Evolutionary conservation across 192 early-diverging fungal genomes (phyloP).

Genomic region (Funneliformis geosporum): DNA sequence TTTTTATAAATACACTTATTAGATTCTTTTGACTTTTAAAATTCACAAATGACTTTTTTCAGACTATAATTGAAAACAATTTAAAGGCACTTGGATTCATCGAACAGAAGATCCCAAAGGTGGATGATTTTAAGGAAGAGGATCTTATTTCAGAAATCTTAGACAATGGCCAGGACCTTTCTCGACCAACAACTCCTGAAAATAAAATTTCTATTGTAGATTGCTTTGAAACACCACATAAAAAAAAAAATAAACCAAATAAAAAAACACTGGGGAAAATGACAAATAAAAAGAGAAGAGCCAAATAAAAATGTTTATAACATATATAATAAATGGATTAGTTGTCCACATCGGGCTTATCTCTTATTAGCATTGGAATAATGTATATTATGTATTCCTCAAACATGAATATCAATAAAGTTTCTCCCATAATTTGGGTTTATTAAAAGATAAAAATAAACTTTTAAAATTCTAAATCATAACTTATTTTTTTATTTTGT

Average conservation of each 20-base stretch:
- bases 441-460: no score
- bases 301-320: constrained; percentile 13
- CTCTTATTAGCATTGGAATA: no score
- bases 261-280: neutral
- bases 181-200: constrained; percentile 8
- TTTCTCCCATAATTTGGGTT: no score
- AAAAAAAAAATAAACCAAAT: constrained; percentile 10
- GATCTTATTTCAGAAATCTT: constrained; percentile 25
- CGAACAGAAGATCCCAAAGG: constrained; percentile 3
- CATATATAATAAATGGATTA: no score
- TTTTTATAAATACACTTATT: constrained; percentile 18
- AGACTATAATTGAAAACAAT: constrained; percentile 25
- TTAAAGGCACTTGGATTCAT: constrained; percentile 19
- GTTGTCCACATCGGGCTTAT: no score
- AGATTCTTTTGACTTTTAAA: constrained; percentile 17
- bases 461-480: no score
- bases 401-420: no score
- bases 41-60: constrained; percentile 21
- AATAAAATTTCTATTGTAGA: constrained; percentile 7
- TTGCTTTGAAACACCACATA: constrained; percentile 14
- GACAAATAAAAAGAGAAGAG: constrained; percentile 20
- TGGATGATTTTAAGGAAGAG: constrained; percentile 19
- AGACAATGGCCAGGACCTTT: neutral
- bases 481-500: no score
- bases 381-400: no score